Conservation (phyloP, 805 yeast species). For the Kluyveromyces starmeri region DNA sequence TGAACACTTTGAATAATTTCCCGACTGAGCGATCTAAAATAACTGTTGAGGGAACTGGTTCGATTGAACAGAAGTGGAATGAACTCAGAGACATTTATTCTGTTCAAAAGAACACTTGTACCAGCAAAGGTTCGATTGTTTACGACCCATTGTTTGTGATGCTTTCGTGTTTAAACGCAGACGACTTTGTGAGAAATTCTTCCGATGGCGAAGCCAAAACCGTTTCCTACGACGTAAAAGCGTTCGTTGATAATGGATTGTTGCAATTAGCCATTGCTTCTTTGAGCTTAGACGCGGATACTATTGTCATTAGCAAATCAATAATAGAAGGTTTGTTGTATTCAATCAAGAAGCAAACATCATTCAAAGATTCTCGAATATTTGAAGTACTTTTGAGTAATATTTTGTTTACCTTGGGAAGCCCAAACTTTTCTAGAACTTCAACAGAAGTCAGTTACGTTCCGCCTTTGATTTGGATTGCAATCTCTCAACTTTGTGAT, state of each 20-base stretch:
- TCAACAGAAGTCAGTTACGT: conserved; percentile 16
- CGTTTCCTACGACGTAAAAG: conserved; percentile 41
- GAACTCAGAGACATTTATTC: conserved; percentile 26
- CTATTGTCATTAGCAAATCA: conserved; percentile 32
- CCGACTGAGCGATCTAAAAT: conserved; percentile 21
- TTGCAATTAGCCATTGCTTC: conserved; percentile 38
- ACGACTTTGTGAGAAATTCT: conserved; percentile 42
- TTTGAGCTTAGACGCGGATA: conserved; percentile 27
- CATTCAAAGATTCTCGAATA: conserved; percentile 48
- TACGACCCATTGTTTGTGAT: conserved; percentile 72
- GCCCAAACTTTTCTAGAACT: conserved; percentile 12
- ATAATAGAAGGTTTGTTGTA: conserved; percentile 39
- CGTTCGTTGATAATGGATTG: conserved; percentile 49
- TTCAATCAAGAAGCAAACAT: conserved; percentile 33
- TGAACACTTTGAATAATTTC: conserved; percentile 38
- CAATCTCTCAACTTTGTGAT: conserved; percentile 47
- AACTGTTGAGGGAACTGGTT: conserved; percentile 15
- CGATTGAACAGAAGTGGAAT: conserved; percentile 19
- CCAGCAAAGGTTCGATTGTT: conserved; percentile 23
- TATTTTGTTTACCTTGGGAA: conserved; percentile 28
- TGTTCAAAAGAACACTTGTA: conserved; percentile 11
- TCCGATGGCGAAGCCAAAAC: conserved; percentile 21
- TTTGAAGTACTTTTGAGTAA: conserved; percentile 45
- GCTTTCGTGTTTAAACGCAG: conserved; percentile 51
- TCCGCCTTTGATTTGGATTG: conserved; percentile 43